Evolutionary conservation across 495 filamentous ascomycete species (phyloP), one percentile per base, ranked within the genome.

Genomic region (Polyplosphaeria fusca): DNA sequence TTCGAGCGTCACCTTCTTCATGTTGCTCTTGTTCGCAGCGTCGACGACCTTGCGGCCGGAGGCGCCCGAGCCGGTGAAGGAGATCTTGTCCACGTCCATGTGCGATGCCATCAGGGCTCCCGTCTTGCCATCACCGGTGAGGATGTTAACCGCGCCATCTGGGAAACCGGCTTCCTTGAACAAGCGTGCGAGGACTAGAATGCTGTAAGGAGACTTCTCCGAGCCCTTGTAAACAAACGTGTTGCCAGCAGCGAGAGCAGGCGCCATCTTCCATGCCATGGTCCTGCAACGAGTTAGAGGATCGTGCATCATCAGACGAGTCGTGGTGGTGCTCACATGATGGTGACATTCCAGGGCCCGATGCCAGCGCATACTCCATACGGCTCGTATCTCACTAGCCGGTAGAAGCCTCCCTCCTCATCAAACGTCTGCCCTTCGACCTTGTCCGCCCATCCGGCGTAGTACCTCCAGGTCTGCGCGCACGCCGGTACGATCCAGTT

Each of bases 111-210:
- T 26, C 53, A 63, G 49, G 14, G 68, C 64, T 16, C 68, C 68
- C 22, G 68, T 67, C 30, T 58, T 52, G 39, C 68, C 67, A 30
- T 67, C 60, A 27, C 83, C 84, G 61, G 79, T 81, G 26, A 87
- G 58, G 12, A 72, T 80, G 58, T 86, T 82, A 14, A 86, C 60
- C 4, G 86, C 78, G 27, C 83, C 84, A 4, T 52, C 42, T 5
- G 69, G 69, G 50, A 71, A 70, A 42, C 69, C 69, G 22, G 69
- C 69, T 39, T 70, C 63, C 35, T 67, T 63, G 40, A 70, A 52
- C 4, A 71, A 47, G 7, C 57, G 46, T 0, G 61, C 69, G 14
- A 67, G 57, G 1, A 63, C 57, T 5, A 55, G 52, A 1, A 61
- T 44, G 23, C 47, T 46, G 14, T 69, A 52, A 0, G 69, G 69